Evolutionary conservation across 2,329 filamentous ascomycete species (phyloP).

Genomic region (Stemphylium beticola): DNA sequence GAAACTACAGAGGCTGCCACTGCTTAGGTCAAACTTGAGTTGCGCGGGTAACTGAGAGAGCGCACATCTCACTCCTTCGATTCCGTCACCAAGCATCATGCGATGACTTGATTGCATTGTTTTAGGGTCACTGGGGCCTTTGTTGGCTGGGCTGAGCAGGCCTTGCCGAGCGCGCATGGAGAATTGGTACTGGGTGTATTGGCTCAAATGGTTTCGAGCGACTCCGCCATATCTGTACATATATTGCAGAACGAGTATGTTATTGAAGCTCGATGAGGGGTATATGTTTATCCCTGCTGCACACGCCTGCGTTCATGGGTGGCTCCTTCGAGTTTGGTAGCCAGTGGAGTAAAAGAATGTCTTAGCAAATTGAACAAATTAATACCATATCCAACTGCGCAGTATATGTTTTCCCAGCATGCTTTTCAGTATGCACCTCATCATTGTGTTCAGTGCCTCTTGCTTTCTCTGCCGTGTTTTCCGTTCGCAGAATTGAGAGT

Average conservation of each 20-base stretch:
- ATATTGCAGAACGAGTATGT: slow-evolving; percentile 19
- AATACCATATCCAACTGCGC: not conserved
- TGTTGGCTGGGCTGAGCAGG: not conserved
- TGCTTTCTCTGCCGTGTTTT: not conserved
- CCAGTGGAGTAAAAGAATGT: slow-evolving; percentile 14
- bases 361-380: slow-evolving; percentile 14
- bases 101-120: not conserved
- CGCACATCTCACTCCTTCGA: not conserved
- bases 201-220: slow-evolving; percentile 1
- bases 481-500: slow-evolving; percentile 9
- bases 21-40: slow-evolving; percentile 2
- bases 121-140: not conserved
- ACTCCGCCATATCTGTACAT: slow-evolving; percentile 14
- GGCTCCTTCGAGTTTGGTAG: not conserved
- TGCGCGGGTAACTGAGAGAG: not conserved
- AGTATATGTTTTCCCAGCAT: not conserved
- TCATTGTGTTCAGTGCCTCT: not conserved
- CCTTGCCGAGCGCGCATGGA: not conserved
- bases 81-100: not conserved
- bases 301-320: slow-evolving; percentile 1
- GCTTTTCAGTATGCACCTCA: too few species aligned
- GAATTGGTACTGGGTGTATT: not conserved
- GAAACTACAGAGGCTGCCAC: slow-evolving; percentile 9
- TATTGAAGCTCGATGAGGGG: slow-evolving; percentile 1
- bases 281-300: slow-evolving; percentile 3